Percentiles rank a stretch among this genome's conserved stretches.
Conservation (phyloP, 2,329 filamentous ascomycete genomes). For the Aspergillus terreus region DNA sequence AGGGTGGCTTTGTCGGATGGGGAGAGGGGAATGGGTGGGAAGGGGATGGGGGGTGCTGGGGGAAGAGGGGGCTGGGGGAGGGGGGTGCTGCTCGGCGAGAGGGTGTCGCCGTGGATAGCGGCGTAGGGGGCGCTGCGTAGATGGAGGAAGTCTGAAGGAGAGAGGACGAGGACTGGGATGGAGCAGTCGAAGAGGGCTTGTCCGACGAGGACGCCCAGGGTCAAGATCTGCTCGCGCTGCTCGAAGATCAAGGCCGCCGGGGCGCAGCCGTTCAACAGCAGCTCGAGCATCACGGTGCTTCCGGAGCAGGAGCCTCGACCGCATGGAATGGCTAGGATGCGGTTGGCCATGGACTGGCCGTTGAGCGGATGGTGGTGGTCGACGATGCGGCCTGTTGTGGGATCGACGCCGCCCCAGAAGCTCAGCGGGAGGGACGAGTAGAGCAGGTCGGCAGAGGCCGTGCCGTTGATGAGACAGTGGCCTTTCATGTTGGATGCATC, state of each 20-base stretch:
- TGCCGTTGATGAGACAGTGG: constrained; percentile 8
- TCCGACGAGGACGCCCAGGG: constrained; percentile 44
- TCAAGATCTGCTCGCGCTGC: constrained; percentile 42
- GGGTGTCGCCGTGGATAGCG: constrained; percentile 1
- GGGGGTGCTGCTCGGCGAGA: background rate
- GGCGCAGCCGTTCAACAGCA: constrained; percentile 38
- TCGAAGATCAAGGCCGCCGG: constrained; percentile 43
- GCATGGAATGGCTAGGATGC: constrained; percentile 43
- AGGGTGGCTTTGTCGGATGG: constrained; percentile 23
- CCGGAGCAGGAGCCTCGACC: constrained; percentile 49
- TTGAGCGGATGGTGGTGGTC: constrained; percentile 43
- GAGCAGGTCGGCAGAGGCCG: constrained; percentile 27
- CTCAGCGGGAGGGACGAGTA: constrained; percentile 32
- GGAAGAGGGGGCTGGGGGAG: background rate
- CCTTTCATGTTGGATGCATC: constrained; percentile 2
- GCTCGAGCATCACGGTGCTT: constrained; percentile 44
- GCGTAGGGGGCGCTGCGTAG: constrained; percentile 3
- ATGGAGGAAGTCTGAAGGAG: constrained; percentile 12
- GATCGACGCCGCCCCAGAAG: constrained; percentile 47
- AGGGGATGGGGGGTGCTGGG: background rate
- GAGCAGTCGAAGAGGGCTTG: constrained; percentile 37
- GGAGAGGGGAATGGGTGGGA: constrained; percentile 15
- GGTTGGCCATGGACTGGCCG: constrained; percentile 28
- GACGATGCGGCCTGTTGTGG: constrained; percentile 40
- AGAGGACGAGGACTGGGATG: constrained; percentile 39